Conservation (phyloP, 2,329 filamentous ascomycete species). For the Cadophora gregata region DNA sequence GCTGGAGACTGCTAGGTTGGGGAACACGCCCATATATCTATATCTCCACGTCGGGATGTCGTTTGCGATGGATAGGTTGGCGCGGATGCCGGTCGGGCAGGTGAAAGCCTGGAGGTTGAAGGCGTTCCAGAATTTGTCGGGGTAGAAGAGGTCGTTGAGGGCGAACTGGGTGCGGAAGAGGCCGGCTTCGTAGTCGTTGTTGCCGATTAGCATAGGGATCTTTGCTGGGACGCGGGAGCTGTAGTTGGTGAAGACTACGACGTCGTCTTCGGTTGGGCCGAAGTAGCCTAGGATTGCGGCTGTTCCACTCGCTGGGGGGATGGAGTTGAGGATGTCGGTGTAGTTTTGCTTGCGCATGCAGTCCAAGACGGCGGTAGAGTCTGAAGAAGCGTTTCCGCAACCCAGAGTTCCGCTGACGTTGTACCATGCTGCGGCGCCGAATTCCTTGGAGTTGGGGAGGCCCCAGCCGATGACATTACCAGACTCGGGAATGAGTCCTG, state of each 20-base stretch:
- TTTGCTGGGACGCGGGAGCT: constrained; percentile 33
- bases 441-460: constrained; percentile 33
- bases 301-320: constrained; percentile 27
- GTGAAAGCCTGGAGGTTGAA: constrained; percentile 45
- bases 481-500: constrained; percentile 44
- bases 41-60: constrained; percentile 48
- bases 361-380: constrained; percentile 33
- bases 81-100: constrained; percentile 43
- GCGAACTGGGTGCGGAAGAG: constrained; percentile 40
- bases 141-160: constrained; percentile 29
- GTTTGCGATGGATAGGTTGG: constrained; percentile 38
- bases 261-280: constrained; percentile 40
- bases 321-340: constrained; percentile 32
- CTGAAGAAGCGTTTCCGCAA: constrained; percentile 39
- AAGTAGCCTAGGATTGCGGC: constrained; percentile 35
- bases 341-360: constrained; percentile 40
- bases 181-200: constrained; percentile 45
- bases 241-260: constrained; percentile 42
- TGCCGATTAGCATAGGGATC: constrained; percentile 44
- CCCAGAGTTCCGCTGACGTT: constrained; percentile 37
- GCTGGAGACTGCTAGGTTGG: constrained; percentile 42
- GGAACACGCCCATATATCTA: constrained; percentile 47
- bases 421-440: constrained; percentile 37
- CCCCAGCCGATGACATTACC: constrained; percentile 42
- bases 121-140: constrained; percentile 40